Conservation (phyloP, 2,329 filamentous ascomycete genomes). For the Verticillium albo-atrum region DNA sequence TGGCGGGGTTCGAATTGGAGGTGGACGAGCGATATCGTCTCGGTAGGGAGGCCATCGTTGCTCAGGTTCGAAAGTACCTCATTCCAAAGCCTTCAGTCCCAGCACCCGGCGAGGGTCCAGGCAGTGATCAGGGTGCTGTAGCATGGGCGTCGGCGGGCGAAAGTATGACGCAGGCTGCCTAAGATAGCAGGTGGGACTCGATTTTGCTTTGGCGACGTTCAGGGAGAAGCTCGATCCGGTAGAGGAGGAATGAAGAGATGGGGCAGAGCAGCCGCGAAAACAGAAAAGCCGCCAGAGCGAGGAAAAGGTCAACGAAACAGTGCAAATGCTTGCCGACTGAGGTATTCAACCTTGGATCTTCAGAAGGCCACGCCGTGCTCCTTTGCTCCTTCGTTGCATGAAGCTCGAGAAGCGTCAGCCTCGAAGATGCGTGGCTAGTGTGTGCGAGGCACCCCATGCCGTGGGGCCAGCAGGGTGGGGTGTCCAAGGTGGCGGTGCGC, state of each 20-base stretch:
- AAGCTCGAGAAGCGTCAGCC: neutral
- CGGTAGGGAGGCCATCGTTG: conserved; percentile 45
- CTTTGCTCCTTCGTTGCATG: neutral
- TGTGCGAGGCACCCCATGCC: neutral
- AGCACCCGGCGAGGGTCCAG: conserved; percentile 29
- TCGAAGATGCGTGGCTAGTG: neutral
- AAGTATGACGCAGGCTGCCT: conserved; percentile 3
- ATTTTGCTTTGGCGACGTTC: neutral
- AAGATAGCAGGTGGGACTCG: too few species aligned
- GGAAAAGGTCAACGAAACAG: neutral
- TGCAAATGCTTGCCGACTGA: too few species aligned
- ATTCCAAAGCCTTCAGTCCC: conserved; percentile 15
- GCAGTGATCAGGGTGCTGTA: conserved; percentile 7
- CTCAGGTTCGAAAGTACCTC: conserved; percentile 4
- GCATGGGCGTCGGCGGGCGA: conserved; percentile 9
- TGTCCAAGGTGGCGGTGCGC: neutral
- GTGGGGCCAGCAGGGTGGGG: neutral
- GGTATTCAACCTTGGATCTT: too few species aligned
- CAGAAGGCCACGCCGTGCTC: too few species aligned
- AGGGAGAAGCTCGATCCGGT: neutral
- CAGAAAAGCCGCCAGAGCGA: neutral
- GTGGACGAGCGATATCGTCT: conserved; percentile 62
- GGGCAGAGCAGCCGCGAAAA: too few species aligned
- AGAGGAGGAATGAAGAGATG: too few species aligned
- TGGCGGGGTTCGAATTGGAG: conserved; percentile 50